Base-by-base conservation (phyloP, 2,329 filamentous ascomycete species). In the Ophiosphaerella korrae region DNA sequence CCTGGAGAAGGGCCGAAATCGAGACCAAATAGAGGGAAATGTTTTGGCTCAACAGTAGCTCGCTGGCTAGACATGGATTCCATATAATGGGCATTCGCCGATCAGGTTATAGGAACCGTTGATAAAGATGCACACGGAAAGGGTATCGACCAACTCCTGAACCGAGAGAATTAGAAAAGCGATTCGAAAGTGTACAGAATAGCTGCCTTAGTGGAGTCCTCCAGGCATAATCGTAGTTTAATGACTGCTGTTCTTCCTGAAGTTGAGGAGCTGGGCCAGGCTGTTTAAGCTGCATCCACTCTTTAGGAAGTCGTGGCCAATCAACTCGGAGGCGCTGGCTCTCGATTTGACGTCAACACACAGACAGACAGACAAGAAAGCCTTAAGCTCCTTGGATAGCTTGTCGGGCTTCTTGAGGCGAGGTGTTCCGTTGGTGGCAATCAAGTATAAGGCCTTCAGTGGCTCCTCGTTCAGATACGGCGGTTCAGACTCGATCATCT, bases 401-500 rank as follows among this genome's bases (percentile, higher is more conserved):
- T 96, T 96, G 78, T 99, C 93, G 1, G 94, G 93, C 78, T 97
- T 96, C 88, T 99, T 99, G 58, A 99, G 84, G 50, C 92, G 87
- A 18, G 94, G 94, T 3, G 94, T 97, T 61, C 94, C 94, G 77
- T 97, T 97, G 48, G 94, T 99, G 41, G 94, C 94, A 72, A 99
- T 99, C 55, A 99, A 84, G 74, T 96, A 99, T 40, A 99, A 83
- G 7, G 94, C 94, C 81, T 97, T 97, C 49, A 99, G 84, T 0
- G 94, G 94, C 75, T 97, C 93, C 76, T 97, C 94, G 76, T 97
- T 97, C 33, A 97, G 84, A 74, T 99, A 99, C 0, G 94, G 94
- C 5, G 94, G 94, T 75, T 99, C 94, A 14, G 91, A 96, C 74
- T 99, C 94, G 69, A 97, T 97, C 94, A 99, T 97, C 77, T 99